Base-by-base conservation (phyloP, 495 filamentous ascomycete species). In the Endocarpon pusillum region DNA sequence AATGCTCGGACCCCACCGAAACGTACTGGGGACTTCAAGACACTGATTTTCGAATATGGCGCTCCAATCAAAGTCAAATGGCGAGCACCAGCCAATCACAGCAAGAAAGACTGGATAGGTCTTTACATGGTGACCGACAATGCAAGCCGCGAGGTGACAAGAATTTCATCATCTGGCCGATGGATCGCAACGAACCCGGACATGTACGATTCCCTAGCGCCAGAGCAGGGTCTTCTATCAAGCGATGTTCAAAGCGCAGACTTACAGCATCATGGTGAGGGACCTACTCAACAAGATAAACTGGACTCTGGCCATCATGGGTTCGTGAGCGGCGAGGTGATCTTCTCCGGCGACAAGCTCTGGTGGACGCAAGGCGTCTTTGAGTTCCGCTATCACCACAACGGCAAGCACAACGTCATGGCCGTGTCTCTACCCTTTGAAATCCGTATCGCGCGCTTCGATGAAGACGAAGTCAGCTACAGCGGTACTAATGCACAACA, bases 361-460 rank as follows among this genome's bases (percentile, higher is more conserved):
- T 96, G 83, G 73, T 97, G 89, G 89, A 89, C 76, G 1, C 79
- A 86, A 25, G 89, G 89, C 32, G 78, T 84, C 24, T 96, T 91
- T 49, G 89, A 97, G 47, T 86, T 97, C 58, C 75, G 89, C 7
- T 94, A 94, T 57, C 89, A 97, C 62, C 89, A 97, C 58, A 78
- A 81, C 43, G 83, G 82, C 37, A 79, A 81, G 46, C 82, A 96
- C 54, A 81, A 81, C 44, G 87, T 96, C 49, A 94, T 97, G 91
- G 78, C 85, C 14, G 82, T 96, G 42, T 92, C 84, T 11, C 66
- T 79, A 46, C 85, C 89, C 0, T 96, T 97, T 46, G 89, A 94
- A 53, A 79, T 94, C 30, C 71, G 74, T 12, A 77, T 94, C 41
- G 59, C 63, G 27, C 74, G 71, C 32, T 83, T 89, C 42, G 79